Base-by-base conservation (phyloP, 2,329 filamentous ascomycete genomes). In the Pseudocercospora fuligena region DNA sequence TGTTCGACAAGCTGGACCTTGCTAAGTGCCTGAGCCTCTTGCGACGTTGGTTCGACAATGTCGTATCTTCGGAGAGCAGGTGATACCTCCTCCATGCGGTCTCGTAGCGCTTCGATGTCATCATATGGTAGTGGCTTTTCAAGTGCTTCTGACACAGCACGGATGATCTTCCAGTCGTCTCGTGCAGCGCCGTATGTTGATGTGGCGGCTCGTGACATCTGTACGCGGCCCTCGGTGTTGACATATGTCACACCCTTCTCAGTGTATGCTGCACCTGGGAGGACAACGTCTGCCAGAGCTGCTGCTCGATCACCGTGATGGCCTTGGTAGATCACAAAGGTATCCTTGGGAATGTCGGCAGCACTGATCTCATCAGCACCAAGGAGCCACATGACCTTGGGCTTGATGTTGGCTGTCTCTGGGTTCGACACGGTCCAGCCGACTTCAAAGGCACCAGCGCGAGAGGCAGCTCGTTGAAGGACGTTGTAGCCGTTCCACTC, bases 401-500 rank as follows among this genome's bases (percentile, higher is more conserved):
- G 90, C 78, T 89, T 92, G 59, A 92, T 94, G 78, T 92, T 86
- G 43, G 94, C 92, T 69, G 97, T 92, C 71, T 89, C 87, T 1
- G 89, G 82, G 16, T 93, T 97, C 58, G 94, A 92, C 14, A 93
- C 90, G 40, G 92, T 92, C 82, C 97, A 99, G 76, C 95, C 95
- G 74, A 99, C 89, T 82, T 99, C 95, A 78, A 93, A 99, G 68
- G 95, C 95, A 78, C 93, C 95, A 43, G 91, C 91, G 73, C 94
- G 90, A 69, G 95, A 97, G 66, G 95, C 95, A 69, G 93, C 91
- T 71, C 94, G 90, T 82, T 99, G 95, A 61, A 99, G 89, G 68
- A 99, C 89, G 79, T 97, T 99, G 87, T 94, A 99, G 67, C 94
- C 95, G 79, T 97, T 95, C 93, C 96, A 98, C 80, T 97, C 93